Base-by-base conservation (phyloP, 345 rosid genomes). In the Euphorbia tirucalli region DNA sequence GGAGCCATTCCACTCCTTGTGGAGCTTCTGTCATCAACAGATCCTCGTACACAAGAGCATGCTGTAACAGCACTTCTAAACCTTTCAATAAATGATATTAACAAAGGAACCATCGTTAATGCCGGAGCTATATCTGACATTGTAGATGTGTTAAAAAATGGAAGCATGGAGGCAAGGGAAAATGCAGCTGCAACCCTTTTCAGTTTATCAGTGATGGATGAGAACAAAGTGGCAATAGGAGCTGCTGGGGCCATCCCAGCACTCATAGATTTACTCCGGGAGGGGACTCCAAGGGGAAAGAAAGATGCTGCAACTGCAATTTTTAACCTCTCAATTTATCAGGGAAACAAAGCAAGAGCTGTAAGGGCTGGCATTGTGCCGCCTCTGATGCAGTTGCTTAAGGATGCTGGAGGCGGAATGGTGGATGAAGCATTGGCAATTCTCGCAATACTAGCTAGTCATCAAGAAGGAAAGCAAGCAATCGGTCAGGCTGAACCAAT, bases 131-230 rank as follows among this genome's bases (percentile, higher is more conserved):
- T 95, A 82, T 88, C 96, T 0, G 93, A 95, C 70, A 95, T 95
- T 61, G 98, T 95, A 16, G 92, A 87, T 59, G 99, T 95, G 66
- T 78, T 95, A 46, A 90, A 80, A 79, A 87, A 77, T 18, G 98
- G 97, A 69, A 92, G 99, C 85, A 92, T 92, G 96, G 97, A 92
- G 77, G 99, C 99, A 39, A 87, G 98, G 80, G 99, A 95, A 83
- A 95, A 95, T 70, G 99, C 98, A 19, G 99, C 98, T 0, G 98
- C 98, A 11, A 93, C 97, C 11, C 97, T 95, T 58, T 95, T 95
- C 80, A 95, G 98, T 79, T 83, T 92, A 77, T 95, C 99, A 7
- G 97, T 95, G 56, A 25, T 95, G n/a, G 99, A 95, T 68, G 98
- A 93, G 77, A 95, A 92, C 81, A 95, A 95, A 85, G 97, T 95